Percentiles rank a stretch among this genome's conserved stretches.
Evolutionary conservation across 2,329 filamentous ascomycete species (phyloP).

Genomic region (Chrysoporthe puriensis): DNA sequence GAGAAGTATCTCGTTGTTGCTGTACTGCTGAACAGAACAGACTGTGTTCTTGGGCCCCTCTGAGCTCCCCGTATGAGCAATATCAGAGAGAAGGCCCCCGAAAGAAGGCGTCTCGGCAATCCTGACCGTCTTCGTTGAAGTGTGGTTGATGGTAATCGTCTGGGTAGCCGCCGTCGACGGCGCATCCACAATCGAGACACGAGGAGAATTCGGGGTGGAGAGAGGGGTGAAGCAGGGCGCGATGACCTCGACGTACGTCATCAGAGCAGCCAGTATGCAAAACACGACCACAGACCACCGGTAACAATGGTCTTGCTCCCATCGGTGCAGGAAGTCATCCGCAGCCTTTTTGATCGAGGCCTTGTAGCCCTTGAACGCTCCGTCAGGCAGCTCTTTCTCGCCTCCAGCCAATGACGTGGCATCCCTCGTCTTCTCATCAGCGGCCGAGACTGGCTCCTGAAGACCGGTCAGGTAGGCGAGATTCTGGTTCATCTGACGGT

Average conservation of each 20-base stretch:
- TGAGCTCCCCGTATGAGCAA: slow-evolving; percentile 32
- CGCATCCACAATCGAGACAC: neutral
- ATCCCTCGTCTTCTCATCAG: slow-evolving; percentile 22
- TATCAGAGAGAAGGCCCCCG: slow-evolving; percentile 47
- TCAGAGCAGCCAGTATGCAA: neutral
- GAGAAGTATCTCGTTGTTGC: slow-evolving; percentile 57
- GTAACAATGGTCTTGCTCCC: neutral
- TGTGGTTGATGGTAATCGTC: slow-evolving; percentile 43
- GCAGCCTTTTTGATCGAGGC: neutral
- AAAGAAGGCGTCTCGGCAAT: slow-evolving; percentile 39
- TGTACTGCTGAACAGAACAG: slow-evolving; percentile 51
- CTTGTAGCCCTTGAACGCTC: slow-evolving; percentile 10
- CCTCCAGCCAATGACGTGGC: slow-evolving; percentile 4
- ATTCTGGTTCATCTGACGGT: slow-evolving; percentile 57
- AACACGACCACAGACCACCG: slow-evolving; percentile 1
- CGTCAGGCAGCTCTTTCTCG: neutral
- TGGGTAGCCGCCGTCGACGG: slow-evolving; percentile 33
- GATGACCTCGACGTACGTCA: neutral
- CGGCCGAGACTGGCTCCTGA: slow-evolving; percentile 29
- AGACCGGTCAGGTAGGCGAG: slow-evolving; percentile 52
- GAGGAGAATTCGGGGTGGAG: neutral
- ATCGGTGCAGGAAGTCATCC: neutral
- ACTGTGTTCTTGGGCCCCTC: slow-evolving; percentile 39
- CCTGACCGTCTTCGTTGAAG: slow-evolving; percentile 42
- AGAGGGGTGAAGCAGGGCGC: neutral